phyloP scores from a whole-genome alignment of 1,284 basidiomycete genomes.

The Leccinum griseonigrum region DNA sequence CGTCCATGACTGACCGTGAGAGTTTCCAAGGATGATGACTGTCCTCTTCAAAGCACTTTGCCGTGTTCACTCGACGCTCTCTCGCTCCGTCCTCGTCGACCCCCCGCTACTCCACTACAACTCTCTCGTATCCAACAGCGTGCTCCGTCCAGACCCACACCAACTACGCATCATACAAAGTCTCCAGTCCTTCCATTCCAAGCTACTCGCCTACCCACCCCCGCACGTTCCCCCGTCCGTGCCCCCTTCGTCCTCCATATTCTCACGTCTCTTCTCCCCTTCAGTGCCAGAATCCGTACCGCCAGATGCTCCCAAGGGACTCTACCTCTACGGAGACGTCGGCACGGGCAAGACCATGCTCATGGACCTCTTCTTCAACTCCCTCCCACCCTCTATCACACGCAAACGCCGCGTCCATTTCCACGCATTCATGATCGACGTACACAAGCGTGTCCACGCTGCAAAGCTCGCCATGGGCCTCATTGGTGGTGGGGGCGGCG shows the following conservation, averaged over 20 bases:
- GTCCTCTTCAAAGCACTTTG: too few relatives aligned
- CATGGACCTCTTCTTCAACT: slow-evolving; percentile 97
- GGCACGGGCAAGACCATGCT: slow-evolving; percentile 99
- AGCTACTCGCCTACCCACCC: slow-evolving; percentile 71
- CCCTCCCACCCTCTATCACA: slow-evolving; percentile 74
- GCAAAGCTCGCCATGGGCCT: slow-evolving; percentile 69
- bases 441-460: slow-evolving; percentile 89
- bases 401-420: slow-evolving; percentile 92
- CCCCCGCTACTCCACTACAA: slow-evolving; percentile 71
- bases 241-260: slow-evolving; percentile 11
- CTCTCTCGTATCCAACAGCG: slow-evolving; percentile 68
- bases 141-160: slow-evolving; percentile 76
- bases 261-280: slow-evolving; percentile 65
- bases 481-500: slow-evolving; percentile 29
- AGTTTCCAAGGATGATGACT: not conserved
- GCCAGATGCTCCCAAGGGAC: slow-evolving; percentile 72
- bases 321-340: slow-evolving; percentile 98
- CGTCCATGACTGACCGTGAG: slow-evolving; percentile 20
- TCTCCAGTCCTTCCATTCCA: slow-evolving; percentile 79
- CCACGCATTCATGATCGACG: slow-evolving; percentile 98
- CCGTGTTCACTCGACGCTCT: not conserved
- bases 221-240: slow-evolving; percentile 45
- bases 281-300: slow-evolving; percentile 42
- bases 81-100: not conserved
- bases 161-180: slow-evolving; percentile 84